Conservation (phyloP, 208 protist genomes). For the Tritrichomonas foetus region DNA sequence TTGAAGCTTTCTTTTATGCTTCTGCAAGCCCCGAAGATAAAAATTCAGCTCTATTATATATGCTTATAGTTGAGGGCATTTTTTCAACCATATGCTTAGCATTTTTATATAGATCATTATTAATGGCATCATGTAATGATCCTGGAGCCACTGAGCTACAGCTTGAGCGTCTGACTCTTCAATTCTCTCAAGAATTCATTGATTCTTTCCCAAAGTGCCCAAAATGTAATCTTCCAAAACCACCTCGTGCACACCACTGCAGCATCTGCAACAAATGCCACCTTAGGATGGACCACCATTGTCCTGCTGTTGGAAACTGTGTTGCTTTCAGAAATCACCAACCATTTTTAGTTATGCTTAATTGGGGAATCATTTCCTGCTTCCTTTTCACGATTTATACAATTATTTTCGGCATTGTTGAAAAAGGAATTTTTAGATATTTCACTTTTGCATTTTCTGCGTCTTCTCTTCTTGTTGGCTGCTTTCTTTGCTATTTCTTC, state of each 20-base stretch:
- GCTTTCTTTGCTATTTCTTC: background rate
- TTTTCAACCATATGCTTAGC: no score
- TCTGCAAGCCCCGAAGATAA: no score
- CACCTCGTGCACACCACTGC: slow-evolving; percentile 49
- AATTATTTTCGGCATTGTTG: background rate
- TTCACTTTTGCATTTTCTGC: background rate
- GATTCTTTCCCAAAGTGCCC: background rate
- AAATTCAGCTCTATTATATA: no score
- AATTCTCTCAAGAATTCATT: background rate
- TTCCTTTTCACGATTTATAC: background rate
- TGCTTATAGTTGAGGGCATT: no score
- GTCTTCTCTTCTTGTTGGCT: background rate
- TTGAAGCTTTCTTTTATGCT: no score
- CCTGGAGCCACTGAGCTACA: no score
- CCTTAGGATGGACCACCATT: slow-evolving; percentile 55
- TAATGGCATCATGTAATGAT: no score
- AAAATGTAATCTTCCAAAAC: slow-evolving; percentile 44
- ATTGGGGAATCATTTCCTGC: background rate
- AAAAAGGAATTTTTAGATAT: background rate
- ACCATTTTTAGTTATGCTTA: background rate
- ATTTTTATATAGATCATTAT: no score
- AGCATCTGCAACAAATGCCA: slow-evolving; percentile 48
- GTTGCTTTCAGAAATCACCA: background rate
- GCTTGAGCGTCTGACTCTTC: no score
- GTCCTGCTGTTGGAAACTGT: background rate